These are phyloP conservation scores for Lachnellula arida DNA, from an alignment of 2,329 filamentous ascomycete species.

Conservation along the genomic window DNA sequence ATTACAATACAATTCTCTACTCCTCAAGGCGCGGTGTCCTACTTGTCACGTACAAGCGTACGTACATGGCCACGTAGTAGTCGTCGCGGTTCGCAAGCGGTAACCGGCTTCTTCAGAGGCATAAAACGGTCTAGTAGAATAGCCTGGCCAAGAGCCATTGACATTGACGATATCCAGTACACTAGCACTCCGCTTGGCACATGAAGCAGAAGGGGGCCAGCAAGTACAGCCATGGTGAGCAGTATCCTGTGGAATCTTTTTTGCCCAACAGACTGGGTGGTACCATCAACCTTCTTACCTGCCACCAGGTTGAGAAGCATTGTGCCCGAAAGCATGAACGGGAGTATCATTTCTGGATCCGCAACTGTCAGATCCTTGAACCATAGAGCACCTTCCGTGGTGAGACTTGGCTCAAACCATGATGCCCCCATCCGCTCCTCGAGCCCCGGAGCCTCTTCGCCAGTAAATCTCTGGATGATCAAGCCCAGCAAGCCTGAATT, in stretches of 20 bases:
- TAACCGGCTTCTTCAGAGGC: conserved; percentile 32
- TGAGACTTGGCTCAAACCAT: conserved; percentile 34
- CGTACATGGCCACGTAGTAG: conserved; percentile 8
- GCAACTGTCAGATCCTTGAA: conserved; percentile 51
- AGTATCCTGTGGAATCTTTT: conserved; percentile 28
- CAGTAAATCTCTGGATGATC: conserved; percentile 19
- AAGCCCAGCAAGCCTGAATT: conserved; percentile 37
- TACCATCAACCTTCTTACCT: conserved; percentile 4
- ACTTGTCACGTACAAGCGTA: conserved; percentile 38
- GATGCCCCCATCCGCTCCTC: neutral
- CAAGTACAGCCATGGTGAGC: conserved; percentile 36
- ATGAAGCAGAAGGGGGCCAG: conserved; percentile 35
- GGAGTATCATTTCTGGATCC: conserved; percentile 47
- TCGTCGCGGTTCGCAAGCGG: conserved; percentile 28
- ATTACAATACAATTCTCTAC: neutral
- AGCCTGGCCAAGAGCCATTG: conserved; percentile 38
- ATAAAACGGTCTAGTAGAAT: conserved; percentile 37
- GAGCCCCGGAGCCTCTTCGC: neutral
- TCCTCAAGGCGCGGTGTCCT: conserved; percentile 35
- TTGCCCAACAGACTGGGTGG: conserved; percentile 12
- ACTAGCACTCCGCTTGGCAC: conserved; percentile 43
- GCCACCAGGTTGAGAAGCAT: conserved; percentile 43
- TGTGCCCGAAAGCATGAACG: conserved; percentile 42
- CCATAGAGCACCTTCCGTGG: conserved; percentile 55
- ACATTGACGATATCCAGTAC: conserved; percentile 45